phyloP scores from a whole-genome alignment of 371 early-diverging fungal genomes.

The Syncephalastrum monosporum region DNA sequence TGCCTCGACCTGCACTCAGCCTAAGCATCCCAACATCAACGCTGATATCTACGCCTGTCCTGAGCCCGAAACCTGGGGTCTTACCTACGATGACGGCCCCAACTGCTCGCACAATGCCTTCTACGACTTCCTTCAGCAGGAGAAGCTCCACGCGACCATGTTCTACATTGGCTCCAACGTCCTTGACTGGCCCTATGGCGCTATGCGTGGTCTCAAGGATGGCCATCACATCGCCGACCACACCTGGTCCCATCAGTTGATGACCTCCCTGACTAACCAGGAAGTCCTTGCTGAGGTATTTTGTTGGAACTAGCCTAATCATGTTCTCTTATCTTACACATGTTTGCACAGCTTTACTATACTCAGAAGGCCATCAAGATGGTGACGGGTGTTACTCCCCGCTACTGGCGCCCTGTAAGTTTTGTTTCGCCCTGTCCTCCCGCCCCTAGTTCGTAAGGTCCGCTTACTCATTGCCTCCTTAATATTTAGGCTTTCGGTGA shows the following conservation, averaged over 20 bases:
- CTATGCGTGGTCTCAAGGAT: conserved; percentile 44
- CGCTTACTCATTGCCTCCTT: background rate
- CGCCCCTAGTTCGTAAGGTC: too few relatives aligned
- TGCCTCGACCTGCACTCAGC: conserved; percentile 28
- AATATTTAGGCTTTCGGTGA: conserved; percentile 33
- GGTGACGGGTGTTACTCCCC: conserved; percentile 49
- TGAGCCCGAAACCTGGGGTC: conserved; percentile 43
- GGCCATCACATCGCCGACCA: conserved; percentile 52
- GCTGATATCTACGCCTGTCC: conserved; percentile 38
- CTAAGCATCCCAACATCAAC: conserved; percentile 28
- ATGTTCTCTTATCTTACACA: too few relatives aligned
- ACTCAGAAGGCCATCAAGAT: conserved; percentile 52
- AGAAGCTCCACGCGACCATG: conserved; percentile 43
- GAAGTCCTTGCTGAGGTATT: conserved; percentile 31
- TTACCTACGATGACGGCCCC: conserved; percentile 46
- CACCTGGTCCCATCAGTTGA: conserved; percentile 57
- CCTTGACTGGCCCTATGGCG: conserved; percentile 45
- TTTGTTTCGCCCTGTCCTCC: background rate
- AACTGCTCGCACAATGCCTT: conserved; percentile 49
- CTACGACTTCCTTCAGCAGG: conserved; percentile 35
- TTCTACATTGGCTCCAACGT: conserved; percentile 52
- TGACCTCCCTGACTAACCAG: conserved; percentile 55
- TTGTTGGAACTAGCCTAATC: too few relatives aligned
- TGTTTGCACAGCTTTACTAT: conserved; percentile 48
- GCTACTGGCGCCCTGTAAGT: conserved; percentile 53